phyloP scores from a whole-genome alignment of 2,329 filamentous ascomycete species.

The Colletotrichum aenigma region DNA sequence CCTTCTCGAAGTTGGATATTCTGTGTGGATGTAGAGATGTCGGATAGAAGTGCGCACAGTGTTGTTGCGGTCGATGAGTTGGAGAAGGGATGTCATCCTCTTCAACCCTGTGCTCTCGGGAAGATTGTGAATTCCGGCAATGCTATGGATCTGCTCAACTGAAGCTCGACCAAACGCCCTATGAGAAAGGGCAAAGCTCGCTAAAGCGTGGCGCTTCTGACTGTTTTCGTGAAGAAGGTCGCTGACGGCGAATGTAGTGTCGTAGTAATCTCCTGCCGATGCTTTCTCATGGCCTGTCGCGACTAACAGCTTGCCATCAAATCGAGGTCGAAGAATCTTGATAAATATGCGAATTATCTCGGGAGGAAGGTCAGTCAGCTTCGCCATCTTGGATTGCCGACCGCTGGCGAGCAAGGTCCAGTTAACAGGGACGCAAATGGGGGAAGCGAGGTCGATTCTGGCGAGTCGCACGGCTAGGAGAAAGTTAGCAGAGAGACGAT shows the following conservation, averaged over 20 bases:
- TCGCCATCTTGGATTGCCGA: background rate
- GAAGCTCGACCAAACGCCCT: background rate
- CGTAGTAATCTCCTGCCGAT: background rate
- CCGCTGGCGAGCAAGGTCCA: background rate
- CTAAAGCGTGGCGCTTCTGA: background rate
- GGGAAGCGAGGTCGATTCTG: background rate
- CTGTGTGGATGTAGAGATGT: background rate
- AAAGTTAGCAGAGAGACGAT: background rate
- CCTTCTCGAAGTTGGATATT: rapidly evolving
- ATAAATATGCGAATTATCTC: background rate
- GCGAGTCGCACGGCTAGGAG: background rate
- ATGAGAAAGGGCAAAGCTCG: background rate
- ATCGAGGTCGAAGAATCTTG: background rate
- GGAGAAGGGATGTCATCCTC: background rate
- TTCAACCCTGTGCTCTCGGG: rapidly evolving
- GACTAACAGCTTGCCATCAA: background rate
- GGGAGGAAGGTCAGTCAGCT: background rate
- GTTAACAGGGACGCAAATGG: background rate
- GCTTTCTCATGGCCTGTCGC: rapidly evolving
- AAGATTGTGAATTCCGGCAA: background rate
- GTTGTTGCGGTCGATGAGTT: background rate
- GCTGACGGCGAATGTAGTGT: background rate
- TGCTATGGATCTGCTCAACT: background rate
- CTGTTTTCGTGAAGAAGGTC: background rate
- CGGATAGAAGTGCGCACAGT: background rate